A percentile compares a stretch with the other conserved stretches of the same genome.
phyloP scores from a whole-genome alignment of 176 grass and related monocot genomes.

The Triticum aestivum region IWGSC_CS_RefSeq_v2.1 NC_057800.1:17231285-17231784 shows the following conservation, averaged over 20 bases:
- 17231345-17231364: background rate
- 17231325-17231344: background rate
- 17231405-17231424: background rate
- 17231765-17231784: background rate
- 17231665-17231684: background rate
- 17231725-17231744: background rate
- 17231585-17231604: no score
- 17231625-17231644: no score
- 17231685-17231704: background rate
- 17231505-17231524: background rate
- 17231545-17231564: background rate
- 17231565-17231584: background rate
- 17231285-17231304: background rate
- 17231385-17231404: background rate
- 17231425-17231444: background rate
- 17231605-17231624: no score
- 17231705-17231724: background rate
- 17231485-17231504: background rate
- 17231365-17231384: background rate
- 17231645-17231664: background rate
- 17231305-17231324: background rate
- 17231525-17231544: background rate
- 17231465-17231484: background rate
- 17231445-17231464: background rate
- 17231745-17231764: background rate